A percentile compares a stretch with the other conserved stretches of the same genome.
Evolutionary conservation across 257 asterid species (phyloP).

Genomic region (Nicotiana obtusifolia): DNA sequence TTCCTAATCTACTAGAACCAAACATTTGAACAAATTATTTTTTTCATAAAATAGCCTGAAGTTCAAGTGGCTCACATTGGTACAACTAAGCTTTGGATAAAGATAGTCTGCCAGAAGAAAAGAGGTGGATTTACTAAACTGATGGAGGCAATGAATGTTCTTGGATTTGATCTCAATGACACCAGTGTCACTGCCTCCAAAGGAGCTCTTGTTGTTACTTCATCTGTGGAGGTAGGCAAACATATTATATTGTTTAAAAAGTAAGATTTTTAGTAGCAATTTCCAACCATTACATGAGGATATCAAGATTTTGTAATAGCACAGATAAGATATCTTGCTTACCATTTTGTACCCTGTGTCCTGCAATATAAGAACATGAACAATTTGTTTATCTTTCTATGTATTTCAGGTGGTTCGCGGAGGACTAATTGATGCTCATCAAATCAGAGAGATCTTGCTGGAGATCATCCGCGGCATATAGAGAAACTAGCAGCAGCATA

Average conservation of each 20-base stretch:
- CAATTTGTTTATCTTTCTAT: neutral
- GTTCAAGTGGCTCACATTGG: constrained; percentile 44
- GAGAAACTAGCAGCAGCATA: neutral
- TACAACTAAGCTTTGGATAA: constrained; percentile 66
- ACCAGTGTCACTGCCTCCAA: constrained; percentile 48
- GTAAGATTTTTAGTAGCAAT: neutral
- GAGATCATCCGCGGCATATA: constrained; percentile 43
- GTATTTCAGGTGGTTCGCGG: constrained; percentile 41
- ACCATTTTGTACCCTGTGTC: neutral
- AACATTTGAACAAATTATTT: neutral
- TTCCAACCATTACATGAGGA: neutral
- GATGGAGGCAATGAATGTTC: constrained; percentile 55
- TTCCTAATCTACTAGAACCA: neutral
- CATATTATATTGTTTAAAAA: neutral
- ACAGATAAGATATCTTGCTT: neutral
- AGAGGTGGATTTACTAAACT: constrained; percentile 47
- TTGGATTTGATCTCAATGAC: constrained; percentile 54
- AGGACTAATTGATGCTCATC: constrained; percentile 34
- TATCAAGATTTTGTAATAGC: neutral
- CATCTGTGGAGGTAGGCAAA: constrained; percentile 46
- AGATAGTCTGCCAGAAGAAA: constrained; percentile 47
- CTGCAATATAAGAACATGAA: neutral
- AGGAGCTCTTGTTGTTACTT: constrained; percentile 63
- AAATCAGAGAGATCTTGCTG: constrained; percentile 37
- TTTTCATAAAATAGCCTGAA: constrained; percentile 33